phyloP scores from a whole-genome alignment of 2,329 filamentous ascomycete genomes.

The Lojkania enalia region DNA sequence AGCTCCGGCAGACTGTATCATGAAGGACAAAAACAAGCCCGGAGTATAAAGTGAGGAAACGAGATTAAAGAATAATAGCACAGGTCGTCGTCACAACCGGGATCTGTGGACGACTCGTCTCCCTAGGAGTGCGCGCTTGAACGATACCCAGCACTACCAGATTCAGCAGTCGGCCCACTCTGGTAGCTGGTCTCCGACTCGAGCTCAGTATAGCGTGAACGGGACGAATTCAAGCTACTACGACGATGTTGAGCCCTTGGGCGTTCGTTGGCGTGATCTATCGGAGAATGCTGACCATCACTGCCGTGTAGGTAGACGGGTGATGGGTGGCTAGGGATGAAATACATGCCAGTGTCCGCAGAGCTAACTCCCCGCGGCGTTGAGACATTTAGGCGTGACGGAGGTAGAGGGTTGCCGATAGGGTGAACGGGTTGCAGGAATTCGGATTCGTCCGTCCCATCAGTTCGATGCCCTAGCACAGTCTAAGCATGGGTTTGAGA shows the following conservation, averaged over 20 bases:
- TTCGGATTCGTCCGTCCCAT: conserved; percentile 35
- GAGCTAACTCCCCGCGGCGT: conserved; percentile 6
- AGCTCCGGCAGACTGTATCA: too few relatives aligned
- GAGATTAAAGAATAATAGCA: conserved; percentile 39
- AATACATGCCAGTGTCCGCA: conserved; percentile 3
- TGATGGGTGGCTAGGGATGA: conserved; percentile 17
- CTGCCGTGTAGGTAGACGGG: conserved; percentile 25
- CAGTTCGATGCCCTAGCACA: conserved; percentile 25
- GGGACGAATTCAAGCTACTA: conserved; percentile 16
- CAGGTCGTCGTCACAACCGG: conserved; percentile 27
- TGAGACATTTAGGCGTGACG: conserved; percentile 7
- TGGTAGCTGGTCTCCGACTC: conserved; percentile 25
- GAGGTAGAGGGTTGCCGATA: conserved; percentile 8
- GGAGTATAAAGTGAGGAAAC: conserved; percentile 39
- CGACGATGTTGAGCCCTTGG: conserved; percentile 25
- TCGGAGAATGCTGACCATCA: conserved; percentile 32
- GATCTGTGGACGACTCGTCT: conserved; percentile 29
- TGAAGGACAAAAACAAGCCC: conserved; percentile 40
- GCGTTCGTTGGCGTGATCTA: conserved; percentile 30
- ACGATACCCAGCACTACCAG: conserved; percentile 12
- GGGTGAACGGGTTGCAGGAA: conserved; percentile 19
- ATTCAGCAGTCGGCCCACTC: conserved; percentile 10
- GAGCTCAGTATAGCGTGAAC: conserved; percentile 16
- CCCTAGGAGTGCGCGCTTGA: conserved; percentile 25
- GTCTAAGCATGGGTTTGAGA: conserved; percentile 17